Base-by-base conservation (phyloP, 1,284 basidiomycete genomes). In the Fomitopsis palustris region DNA sequence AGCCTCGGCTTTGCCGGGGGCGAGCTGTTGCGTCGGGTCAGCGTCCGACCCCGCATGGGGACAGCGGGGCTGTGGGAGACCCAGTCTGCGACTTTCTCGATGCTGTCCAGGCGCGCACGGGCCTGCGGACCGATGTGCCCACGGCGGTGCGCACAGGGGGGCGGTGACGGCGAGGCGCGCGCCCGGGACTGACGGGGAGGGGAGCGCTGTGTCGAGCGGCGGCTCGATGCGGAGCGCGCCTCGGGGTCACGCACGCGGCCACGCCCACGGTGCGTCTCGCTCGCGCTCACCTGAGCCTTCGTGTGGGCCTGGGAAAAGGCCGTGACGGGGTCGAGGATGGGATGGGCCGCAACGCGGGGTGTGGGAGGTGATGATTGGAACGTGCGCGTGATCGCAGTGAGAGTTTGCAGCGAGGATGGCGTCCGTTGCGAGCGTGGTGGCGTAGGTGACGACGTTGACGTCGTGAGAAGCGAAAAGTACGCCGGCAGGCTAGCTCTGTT, bases 401-500 rank as follows among this genome's bases (percentile, higher is more conserved):
- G 73, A 33, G 81, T 81, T 62, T 79, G 75, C 33, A 74, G 78
- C 43, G 83, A 82, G 41, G 82, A 80, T 38, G 78, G 74, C 14
- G 79, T 77, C 59, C 59, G 67, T 57, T 63, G 69, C 29, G 66
- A 64, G 56, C 65, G 65, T 53, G 65, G 39, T 29, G 67, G 58
- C 47, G 65, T 65, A 27, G 74, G 78, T 9, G 82, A 80, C 25
- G 73, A 72, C 58, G 71, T 74, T 12, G 81, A 72, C 54, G 78
- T 78, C 60, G 74, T 74, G 61, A 91, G 78, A 60, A 90, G 78
- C 53, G 88, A 89, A 71, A 92, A 92, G 73, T 86, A 90, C 9
- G 87, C 84, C 17, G 89, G 89, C 45, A 92, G 81, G 68, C 86
- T 88, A 54, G 85, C 84, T 69, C 89, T 86, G 70, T 86, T 88